Percentiles rank a stretch among this genome's conserved stretches.
These are phyloP conservation scores for Ambrosiella xylebori DNA, from an alignment of 2,329 filamentous ascomycete species.

Conservation along the genomic window DNA sequence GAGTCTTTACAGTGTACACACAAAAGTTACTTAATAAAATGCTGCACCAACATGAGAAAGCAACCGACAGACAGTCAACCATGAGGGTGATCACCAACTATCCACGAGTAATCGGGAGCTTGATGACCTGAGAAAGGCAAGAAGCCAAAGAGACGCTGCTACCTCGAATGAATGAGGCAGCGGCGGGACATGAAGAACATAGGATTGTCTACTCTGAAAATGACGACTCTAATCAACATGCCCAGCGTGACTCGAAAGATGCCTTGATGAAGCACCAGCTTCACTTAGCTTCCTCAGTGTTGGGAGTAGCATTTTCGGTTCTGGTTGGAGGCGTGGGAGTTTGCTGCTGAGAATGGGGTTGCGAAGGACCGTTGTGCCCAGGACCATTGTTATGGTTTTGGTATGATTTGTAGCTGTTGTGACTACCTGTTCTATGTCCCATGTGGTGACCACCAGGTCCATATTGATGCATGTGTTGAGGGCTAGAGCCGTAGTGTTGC, in stretches of 20 bases:
- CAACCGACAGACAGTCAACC: no score
- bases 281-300: slow-evolving; percentile 12
- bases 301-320: slow-evolving; percentile 12
- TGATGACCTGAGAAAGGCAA: no score
- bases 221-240: background rate
- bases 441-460: slow-evolving; percentile 21
- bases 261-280: background rate
- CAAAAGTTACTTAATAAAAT: no score
- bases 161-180: background rate
- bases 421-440: slow-evolving; percentile 11
- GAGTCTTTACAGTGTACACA: no score
- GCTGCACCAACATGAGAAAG: no score
- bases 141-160: no score
- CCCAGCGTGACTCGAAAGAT: background rate
- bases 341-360: slow-evolving; percentile 8
- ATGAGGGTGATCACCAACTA: no score
- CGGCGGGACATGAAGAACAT: background rate
- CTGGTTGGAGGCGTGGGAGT: slow-evolving; percentile 8
- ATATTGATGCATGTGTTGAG: slow-evolving; percentile 48
- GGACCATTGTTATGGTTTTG: slow-evolving; percentile 9
- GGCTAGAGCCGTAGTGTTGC: slow-evolving; percentile 48
- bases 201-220: background rate
- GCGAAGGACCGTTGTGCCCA: slow-evolving; percentile 6
- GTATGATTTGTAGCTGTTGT: slow-evolving; percentile 12
- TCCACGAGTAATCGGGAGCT: no score